Evolutionary conservation across 371 early-diverging fungal genomes (phyloP), one percentile per base, ranked within the genome.

Genomic region (Mucor irregularis): DNA sequence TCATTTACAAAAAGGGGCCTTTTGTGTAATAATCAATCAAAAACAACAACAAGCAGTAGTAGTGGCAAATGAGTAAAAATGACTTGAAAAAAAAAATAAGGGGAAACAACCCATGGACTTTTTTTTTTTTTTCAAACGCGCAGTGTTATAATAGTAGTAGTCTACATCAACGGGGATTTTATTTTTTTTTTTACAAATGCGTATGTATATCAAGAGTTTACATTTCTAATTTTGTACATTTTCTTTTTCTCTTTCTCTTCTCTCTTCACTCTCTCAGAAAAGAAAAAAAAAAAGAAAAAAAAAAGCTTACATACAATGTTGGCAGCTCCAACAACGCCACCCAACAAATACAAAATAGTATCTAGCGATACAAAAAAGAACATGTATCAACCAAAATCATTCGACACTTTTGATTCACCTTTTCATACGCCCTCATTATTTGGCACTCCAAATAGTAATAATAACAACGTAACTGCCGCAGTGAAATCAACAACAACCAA

Each of bases 401-500:
- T 40, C 35, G 50, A 56, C 35, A 38, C 58, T 24, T 45, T 61
- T 37, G 51, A 65, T 40, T 45, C 66, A 28, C 37, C 53, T 34
- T 46, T 64, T 43, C 38, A 61, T 39, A 49, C 58, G 22, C 43
- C 58, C 53, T 47, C 61, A 5, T 11, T 61, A 40, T 48, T 64
- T 57, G 40, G 38, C 40, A 33, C 33, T 14, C 24, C 55, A 25
- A 40, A 24, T 10, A 39, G 38, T n/a, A 42, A 49, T 30, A 33
- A 16, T 17, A 26, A 28, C 39, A 17, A 33, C 35, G n/a, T n/a
- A n/a, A n/a, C n/a, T n/a, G n/a, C n/a, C n/a, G n/a, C n/a, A n/a
- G 39, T 38, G 21, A 4, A 3, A 22, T 42, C 16, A 42, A 42
- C 10, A 6, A 42, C 11, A 34, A 42, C 25, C 24, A 24, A 21